Evolutionary conservation across 2,329 filamentous ascomycete species (phyloP), one percentile per base, ranked within the genome.

Genomic region (Curvularia eragrostidis): DNA sequence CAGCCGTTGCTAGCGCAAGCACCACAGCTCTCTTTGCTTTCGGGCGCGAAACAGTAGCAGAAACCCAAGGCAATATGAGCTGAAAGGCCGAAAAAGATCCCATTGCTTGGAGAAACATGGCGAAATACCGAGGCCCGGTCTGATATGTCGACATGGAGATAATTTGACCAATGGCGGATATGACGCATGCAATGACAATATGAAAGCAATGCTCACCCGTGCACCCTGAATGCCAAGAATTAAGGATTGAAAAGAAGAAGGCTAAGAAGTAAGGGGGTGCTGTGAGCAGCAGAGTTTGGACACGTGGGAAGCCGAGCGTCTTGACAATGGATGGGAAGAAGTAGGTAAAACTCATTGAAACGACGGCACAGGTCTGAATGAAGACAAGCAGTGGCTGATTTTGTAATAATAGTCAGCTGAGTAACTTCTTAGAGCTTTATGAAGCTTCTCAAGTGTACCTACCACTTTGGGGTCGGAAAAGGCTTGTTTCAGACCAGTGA

Each of bases 301-400:
- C 82, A 19, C 69, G 79, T 2, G 79, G 78, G 65, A 84, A 88
- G 0, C 85, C 84, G 0, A 89, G 79, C 0, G 84, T 87, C 28
- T 83, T 78, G 1, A 88, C 83, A 50, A 89, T 87, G 0, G 80
- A 84, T 0, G 86, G 86, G 73, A 88, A 88, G 76, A 88, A 88
- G 68, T 88, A 88, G 44, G 87, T 84, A 65, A 88, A 87, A 1
- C 60, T 65, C 63, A 66, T 66, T 1, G 55, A 59, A n/a, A 80
- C 76, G 32, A 79, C 76, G 6, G 79, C 82, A n/a, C 79, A 66
- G 54, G 85, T 84, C 65, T 86, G 83, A 2, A 86, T 72, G 21
- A 86, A 72, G 1, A 84, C 78, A 3, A 60, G 54, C 1, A 60
- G 19, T 7, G 58, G 58, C 58, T 60, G 19, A 13, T 21, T 21